A percentile compares a stretch with the other conserved stretches of the same genome.
Evolutionary conservation across 2,329 filamentous ascomycete species (phyloP).

Genomic region (Bipolaris oryzae): DNA sequence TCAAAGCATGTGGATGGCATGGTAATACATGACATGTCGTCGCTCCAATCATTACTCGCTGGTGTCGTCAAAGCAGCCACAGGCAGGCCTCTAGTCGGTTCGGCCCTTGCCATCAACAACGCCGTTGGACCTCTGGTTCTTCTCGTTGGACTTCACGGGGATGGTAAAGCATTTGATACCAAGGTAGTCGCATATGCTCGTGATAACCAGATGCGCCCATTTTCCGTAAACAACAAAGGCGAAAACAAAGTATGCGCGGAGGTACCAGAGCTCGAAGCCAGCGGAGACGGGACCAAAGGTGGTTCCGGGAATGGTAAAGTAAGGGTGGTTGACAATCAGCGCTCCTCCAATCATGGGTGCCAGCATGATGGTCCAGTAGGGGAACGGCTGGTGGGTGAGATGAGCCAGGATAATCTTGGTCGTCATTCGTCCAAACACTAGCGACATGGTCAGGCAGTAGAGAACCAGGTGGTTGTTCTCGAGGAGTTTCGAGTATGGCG

Average conservation of each 20-base stretch:
- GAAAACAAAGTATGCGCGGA: constrained; percentile 84
- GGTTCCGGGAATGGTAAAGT: constrained; percentile 55
- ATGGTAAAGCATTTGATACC: constrained; percentile 97
- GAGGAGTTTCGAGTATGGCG: constrained; percentile 82
- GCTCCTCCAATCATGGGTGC: constrained; percentile 86
- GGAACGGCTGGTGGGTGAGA: constrained; percentile 90
- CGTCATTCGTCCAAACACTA: constrained; percentile 97
- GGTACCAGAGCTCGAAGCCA: constrained; percentile 74
- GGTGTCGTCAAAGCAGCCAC: not conserved
- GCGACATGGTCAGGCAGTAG: constrained; percentile 92
- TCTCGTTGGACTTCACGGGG: constrained; percentile 41
- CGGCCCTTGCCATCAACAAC: constrained; percentile 43
- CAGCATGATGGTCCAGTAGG: constrained; percentile 93
- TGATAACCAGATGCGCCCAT: constrained; percentile 91
- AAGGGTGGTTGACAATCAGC: constrained; percentile 79
- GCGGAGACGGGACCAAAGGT: constrained; percentile 67
- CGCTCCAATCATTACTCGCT: not conserved
- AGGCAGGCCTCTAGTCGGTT: constrained; percentile 31
- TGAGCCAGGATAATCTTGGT: constrained; percentile 99
- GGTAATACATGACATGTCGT: not conserved
- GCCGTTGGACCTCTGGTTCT: constrained; percentile 36
- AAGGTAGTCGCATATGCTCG: constrained; percentile 87
- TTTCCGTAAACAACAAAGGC: constrained; percentile 84
- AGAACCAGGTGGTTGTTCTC: constrained; percentile 85
- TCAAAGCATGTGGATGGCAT: not conserved